Conservation (phyloP, 257 asterid species). For the Nyctanthes arbortristis region DNA sequence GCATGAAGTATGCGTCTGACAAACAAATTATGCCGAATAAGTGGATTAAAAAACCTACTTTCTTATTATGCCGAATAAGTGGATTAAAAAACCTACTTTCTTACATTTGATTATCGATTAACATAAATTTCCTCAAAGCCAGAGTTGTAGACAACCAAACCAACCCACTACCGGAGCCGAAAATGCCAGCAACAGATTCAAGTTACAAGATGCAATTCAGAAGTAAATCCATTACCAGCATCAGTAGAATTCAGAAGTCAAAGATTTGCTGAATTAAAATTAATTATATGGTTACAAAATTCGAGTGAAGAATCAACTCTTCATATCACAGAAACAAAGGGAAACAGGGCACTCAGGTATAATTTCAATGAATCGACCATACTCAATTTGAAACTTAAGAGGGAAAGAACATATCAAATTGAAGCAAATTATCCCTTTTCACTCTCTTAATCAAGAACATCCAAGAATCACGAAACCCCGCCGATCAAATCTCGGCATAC, state of each 20-base stretch:
- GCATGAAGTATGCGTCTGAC: background rate
- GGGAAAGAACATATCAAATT: constrained; percentile 15
- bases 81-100: no score
- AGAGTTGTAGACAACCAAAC: no score
- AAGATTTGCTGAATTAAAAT: background rate
- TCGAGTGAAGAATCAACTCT: background rate
- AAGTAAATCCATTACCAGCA: background rate
- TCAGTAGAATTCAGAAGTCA: background rate
- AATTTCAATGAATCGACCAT: no score
- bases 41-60: no score
- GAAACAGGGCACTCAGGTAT: no score
- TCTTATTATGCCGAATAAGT: no score
- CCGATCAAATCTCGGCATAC: constrained; percentile 15
- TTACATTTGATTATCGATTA: background rate
- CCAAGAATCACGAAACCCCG: constrained; percentile 19
- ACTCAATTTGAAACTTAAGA: background rate
- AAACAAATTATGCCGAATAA: no score
- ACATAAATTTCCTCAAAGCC: background rate
- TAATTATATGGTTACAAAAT: background rate
- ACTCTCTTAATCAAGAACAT: constrained; percentile 11
- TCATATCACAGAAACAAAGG: no score
- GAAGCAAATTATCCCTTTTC: constrained; percentile 7
- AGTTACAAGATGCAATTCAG: background rate
- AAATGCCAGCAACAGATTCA: background rate
- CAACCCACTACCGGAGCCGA: background rate